Evolutionary conservation across 2,329 filamentous ascomycete genomes (phyloP), one percentile per base, ranked within the genome.

Genomic region (Fusarium pseudonygamai): DNA sequence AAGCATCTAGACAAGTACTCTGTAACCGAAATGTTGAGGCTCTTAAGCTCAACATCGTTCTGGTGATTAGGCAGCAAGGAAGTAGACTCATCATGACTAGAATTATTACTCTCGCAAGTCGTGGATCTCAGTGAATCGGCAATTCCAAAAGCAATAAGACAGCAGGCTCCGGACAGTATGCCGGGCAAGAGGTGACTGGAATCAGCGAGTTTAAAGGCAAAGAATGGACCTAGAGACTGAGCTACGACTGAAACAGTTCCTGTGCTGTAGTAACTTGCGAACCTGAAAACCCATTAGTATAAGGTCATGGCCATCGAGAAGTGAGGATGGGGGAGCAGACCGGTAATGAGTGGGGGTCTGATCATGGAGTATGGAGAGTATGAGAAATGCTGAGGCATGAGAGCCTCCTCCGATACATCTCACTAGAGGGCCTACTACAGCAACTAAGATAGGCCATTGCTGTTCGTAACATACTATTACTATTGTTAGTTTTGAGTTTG

Each of bases 301-400:
- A 7, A 18, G 5, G 1, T 18, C 12, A 26, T 16, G 13, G 1
- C 7, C 9, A 28, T 18, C 2, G 7, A 8, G 22, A 7, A 4
- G 24, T 7, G 4, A 18, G 9, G 5, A 7, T n/a, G 11, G 18
- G 10, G 40, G 18, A 14, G 2, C 28, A 34, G 11, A 58, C 55
- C 55, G 30, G 12, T 47, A 5, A 10, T 47, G 40, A 22, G 13
- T 5, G 3, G 55, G 39, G 6, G 26, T 9, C 24, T 58, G 30
- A 36, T 42, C 34, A n/a, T 28, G 40, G 7, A 58, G 40, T 32
- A 47, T 15, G 14, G 30, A 9, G 18, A 58, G 55, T 5, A 46
- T 18, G n/a, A 58, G 55, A 22, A 47, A 58, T 22, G n/a, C 8
- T 3, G 55, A 36, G 7, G 55, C 40, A 46, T 58, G 55, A 3